phyloP scores from a whole-genome alignment of 176 grass and related monocot genomes.

The Carex cristatella region DNA sequence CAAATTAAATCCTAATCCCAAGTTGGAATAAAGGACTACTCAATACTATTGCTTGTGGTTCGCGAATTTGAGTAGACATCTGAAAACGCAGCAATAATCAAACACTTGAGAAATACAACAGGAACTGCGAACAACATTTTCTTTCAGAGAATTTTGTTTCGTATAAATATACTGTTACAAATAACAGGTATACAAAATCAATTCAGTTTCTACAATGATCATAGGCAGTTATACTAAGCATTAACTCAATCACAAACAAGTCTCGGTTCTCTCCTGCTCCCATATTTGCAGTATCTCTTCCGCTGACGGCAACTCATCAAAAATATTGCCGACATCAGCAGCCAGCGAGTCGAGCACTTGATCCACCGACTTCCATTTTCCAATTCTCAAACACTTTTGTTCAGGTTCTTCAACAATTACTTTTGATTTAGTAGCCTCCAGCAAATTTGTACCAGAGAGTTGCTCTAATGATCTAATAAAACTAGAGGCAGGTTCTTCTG shows the following conservation, averaged over 20 bases:
- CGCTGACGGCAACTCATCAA: constrained; percentile 8
- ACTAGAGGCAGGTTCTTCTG: constrained; percentile 37
- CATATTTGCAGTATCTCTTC: constrained; percentile 25
- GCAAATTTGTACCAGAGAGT: constrained; percentile 1
- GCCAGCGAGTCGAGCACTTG: constrained; percentile 5
- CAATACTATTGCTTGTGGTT: too few relatives aligned
- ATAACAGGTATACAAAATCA: background rate
- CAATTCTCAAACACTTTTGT: background rate
- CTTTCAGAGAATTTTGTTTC: background rate
- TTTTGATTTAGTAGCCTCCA: background rate
- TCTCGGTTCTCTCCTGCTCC: constrained; percentile 14
- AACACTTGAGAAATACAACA: background rate
- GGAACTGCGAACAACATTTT: background rate
- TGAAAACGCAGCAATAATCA: background rate
- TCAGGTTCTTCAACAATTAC: background rate
- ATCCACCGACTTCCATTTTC: constrained; percentile 21
- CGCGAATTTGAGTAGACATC: background rate
- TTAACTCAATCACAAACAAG: background rate
- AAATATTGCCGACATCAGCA: constrained; percentile 6
- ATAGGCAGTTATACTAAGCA: background rate
- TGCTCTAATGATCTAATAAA: constrained; percentile 29
- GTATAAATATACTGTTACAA: background rate
- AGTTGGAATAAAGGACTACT: background rate
- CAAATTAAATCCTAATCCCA: background rate
- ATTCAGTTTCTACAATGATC: background rate